Evolutionary conservation across 2,329 filamentous ascomycete species (phyloP).

Genomic region (Torrubiella hemipterigena): DNA sequence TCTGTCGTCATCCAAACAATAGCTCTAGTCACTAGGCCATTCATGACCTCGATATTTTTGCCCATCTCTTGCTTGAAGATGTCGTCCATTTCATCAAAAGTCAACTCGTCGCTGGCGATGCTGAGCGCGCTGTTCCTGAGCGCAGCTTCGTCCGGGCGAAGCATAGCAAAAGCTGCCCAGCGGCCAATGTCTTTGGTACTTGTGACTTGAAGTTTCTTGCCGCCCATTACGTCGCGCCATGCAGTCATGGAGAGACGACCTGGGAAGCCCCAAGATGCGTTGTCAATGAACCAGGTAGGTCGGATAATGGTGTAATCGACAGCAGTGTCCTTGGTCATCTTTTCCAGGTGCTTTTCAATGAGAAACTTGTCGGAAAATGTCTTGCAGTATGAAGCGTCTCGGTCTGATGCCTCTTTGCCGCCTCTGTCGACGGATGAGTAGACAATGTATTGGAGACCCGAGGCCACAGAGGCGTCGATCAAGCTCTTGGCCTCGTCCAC

Average conservation of each 20-base stretch:
- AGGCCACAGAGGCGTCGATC: conserved; percentile 34
- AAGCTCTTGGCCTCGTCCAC: conserved; percentile 37
- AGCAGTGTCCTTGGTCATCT: conserved; percentile 12
- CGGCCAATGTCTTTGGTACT: conserved; percentile 14
- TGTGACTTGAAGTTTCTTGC: conserved; percentile 14
- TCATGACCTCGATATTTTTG: conserved; percentile 12
- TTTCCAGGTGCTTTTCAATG: conserved; percentile 45
- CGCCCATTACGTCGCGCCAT: conserved; percentile 13
- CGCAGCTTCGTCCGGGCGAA: conserved; percentile 7
- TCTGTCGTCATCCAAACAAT: conserved; percentile 13
- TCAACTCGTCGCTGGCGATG: conserved; percentile 14
- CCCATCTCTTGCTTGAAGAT: conserved; percentile 10
- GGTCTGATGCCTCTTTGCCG: conserved; percentile 39
- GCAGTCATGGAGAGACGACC: conserved; percentile 14
- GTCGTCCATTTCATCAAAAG: conserved; percentile 10
- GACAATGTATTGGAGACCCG: conserved; percentile 43
- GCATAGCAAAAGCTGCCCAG: conserved; percentile 11
- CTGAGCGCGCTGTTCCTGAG: conserved; percentile 12
- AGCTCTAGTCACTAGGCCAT: conserved; percentile 9
- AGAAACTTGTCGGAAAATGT: conserved; percentile 37
- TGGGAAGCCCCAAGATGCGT: conserved; percentile 13
- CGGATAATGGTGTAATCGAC: conserved; percentile 17
- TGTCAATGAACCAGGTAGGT: conserved; percentile 15
- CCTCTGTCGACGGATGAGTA: conserved; percentile 55
- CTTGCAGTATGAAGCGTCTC: conserved; percentile 14